Evolutionary conservation across 2,329 filamentous ascomycete genomes (phyloP).

Genomic region (Neofusicoccum sp.): DNA sequence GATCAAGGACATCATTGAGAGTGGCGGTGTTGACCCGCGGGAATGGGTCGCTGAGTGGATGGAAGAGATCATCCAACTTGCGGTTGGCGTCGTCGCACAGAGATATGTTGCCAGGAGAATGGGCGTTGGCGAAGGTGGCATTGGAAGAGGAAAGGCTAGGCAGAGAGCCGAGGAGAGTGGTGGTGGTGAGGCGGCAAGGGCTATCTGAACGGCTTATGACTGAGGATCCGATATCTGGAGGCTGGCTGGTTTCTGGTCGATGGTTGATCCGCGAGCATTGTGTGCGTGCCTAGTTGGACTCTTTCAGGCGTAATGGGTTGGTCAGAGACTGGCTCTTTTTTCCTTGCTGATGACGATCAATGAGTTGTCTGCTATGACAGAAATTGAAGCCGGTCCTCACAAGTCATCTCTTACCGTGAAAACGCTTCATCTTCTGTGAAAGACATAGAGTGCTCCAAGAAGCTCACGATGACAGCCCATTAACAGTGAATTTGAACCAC

Average conservation of each 20-base stretch:
- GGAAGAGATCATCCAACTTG: constrained; percentile 77
- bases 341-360: not conserved
- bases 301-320: not conserved
- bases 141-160: constrained; percentile 57
- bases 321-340: not conserved
- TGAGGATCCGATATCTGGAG: not conserved
- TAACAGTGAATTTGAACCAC: no score
- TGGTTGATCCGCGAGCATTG: not conserved
- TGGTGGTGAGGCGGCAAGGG: constrained; percentile 61
- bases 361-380: not conserved
- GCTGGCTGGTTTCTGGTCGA: not conserved
- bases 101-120: constrained; percentile 91
- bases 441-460: no score
- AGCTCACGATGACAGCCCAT: no score
- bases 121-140: constrained; percentile 84
- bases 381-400: not conserved
- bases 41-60: constrained; percentile 99
- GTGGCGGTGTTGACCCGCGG: constrained; percentile 77
- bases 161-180: constrained; percentile 56
- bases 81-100: constrained; percentile 85
- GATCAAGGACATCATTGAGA: constrained; percentile 78
- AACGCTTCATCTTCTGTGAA: no score
- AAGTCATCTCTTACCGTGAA: not conserved
- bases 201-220: constrained; percentile 26
- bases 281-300: not conserved